phyloP scores from a whole-genome alignment of 164 flowering plant genomes.

The Umbilicus rupestris region DNA sequence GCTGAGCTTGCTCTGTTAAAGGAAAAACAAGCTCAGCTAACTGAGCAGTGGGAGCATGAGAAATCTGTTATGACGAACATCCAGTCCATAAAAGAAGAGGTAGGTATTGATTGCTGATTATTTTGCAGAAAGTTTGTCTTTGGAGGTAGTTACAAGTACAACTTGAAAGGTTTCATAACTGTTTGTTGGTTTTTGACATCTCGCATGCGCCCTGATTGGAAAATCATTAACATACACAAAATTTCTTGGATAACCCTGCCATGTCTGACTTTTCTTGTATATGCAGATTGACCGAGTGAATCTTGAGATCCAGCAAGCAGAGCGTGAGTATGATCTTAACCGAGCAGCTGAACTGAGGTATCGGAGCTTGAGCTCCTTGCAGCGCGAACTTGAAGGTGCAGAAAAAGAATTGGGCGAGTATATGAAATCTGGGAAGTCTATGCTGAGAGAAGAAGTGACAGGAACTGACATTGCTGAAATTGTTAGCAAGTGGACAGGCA shows the following conservation, averaged over 20 bases:
- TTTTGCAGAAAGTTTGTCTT: too few relatives aligned
- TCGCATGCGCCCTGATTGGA: neutral
- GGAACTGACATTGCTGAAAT: constrained; percentile 88
- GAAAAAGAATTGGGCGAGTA: constrained; percentile 81
- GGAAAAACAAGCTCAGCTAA: constrained; percentile 59
- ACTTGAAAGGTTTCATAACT: too few relatives aligned
- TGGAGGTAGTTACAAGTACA: too few relatives aligned
- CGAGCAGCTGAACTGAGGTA: constrained; percentile 95
- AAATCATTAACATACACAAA: too few relatives aligned
- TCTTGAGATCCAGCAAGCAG: constrained; percentile 93
- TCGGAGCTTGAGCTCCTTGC: constrained; percentile 77
- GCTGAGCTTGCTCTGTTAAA: constrained; percentile 67
- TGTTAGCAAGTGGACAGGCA: constrained; percentile 98
- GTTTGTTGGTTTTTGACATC: neutral
- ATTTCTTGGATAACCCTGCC: neutral
- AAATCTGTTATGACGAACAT: constrained; percentile 81
- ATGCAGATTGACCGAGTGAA: constrained; percentile 90
- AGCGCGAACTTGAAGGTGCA: constrained; percentile 68
- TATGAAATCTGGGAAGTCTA: constrained; percentile 80
- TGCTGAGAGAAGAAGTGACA: constrained; percentile 91
- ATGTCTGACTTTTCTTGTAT: neutral
- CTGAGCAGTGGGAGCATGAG: constrained; percentile 93
- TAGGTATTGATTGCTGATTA: constrained; percentile 12
- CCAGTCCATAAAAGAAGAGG: constrained; percentile 95
- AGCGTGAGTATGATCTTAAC: constrained; percentile 93